Conservation (phyloP, 805 yeast species). For the Suhomyces sp. region DNA sequence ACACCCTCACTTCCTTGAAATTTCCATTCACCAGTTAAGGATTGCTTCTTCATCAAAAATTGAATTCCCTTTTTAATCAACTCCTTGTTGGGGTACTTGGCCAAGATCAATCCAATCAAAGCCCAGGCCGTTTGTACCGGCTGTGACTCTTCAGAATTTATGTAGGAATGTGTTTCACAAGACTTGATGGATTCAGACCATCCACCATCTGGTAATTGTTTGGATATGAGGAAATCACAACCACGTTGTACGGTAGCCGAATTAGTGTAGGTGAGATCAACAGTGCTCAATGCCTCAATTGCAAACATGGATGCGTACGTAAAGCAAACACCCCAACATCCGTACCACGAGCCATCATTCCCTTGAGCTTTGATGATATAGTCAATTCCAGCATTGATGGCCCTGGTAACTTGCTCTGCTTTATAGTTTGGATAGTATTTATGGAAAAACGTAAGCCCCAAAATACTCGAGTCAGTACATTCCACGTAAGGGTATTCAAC, state of each 20-base stretch:
- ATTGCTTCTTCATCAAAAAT: conserved; percentile 66
- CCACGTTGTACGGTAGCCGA: conserved; percentile 66
- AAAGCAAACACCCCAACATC: conserved; percentile 96
- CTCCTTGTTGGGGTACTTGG: conserved; percentile 69
- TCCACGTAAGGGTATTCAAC: conserved; percentile 98
- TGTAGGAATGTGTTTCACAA: conserved; percentile 76
- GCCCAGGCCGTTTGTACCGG: conserved; percentile 96
- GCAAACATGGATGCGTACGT: conserved; percentile 99
- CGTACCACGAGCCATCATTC: conserved; percentile 94
- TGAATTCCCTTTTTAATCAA: conserved; percentile 64
- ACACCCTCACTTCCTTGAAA: conserved; percentile 91
- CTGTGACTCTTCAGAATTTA: conserved; percentile 60
- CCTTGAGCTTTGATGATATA: conserved; percentile 71
- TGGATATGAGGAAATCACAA: conserved; percentile 76
- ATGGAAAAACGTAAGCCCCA: conserved; percentile 81
- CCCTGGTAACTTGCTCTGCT: conserved; percentile 58
- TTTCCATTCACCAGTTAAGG: conserved; percentile 77
- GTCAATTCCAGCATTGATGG: conserved; percentile 70
- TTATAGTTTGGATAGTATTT: conserved; percentile 64
- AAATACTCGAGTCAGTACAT: conserved; percentile 92
- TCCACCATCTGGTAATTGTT: conserved; percentile 88
- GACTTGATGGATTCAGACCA: conserved; percentile 97
- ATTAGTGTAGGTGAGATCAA: conserved; percentile 61
- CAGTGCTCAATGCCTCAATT: conserved; percentile 79
- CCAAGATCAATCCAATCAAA: conserved; percentile 73